Evolutionary conservation across 176 grass and related monocot species (phyloP).

Genomic region (Stipa capillata): DNA sequence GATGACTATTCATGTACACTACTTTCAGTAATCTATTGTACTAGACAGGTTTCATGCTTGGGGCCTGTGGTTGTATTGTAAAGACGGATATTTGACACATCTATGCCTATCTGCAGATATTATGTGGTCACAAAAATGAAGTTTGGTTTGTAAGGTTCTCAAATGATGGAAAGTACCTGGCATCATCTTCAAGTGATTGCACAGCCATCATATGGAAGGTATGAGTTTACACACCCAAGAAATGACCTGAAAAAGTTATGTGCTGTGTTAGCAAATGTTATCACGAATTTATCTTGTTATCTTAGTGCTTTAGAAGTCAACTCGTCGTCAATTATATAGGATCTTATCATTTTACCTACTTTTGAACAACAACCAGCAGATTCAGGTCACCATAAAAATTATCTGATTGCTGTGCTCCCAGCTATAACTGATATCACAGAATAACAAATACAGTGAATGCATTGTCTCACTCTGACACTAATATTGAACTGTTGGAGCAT

Average conservation of each 20-base stretch:
- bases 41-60: conserved; percentile 24
- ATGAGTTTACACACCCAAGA: neutral
- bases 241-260: neutral
- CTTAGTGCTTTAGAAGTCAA: neutral
- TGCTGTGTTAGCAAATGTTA: conserved; percentile 10
- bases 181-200: conserved; percentile 89
- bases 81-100: conserved; percentile 30
- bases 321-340: neutral
- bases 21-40: conserved; percentile 10
- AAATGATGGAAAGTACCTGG: conserved; percentile 82
- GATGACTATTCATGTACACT: neutral
- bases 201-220: conserved; percentile 97
- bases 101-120: conserved; percentile 70
- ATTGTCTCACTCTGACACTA: neutral
- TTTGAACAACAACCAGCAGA: neutral
- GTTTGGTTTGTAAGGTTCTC: conserved; percentile 99
- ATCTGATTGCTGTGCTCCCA: neutral
- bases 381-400: neutral
- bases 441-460: neutral
- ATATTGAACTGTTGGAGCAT: neutral
- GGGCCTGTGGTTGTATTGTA: conserved; percentile 10
- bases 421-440: neutral
- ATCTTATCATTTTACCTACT: neutral
- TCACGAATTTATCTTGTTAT: conserved; percentile 3
- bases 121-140: conserved; percentile 89